Percentiles rank a stretch among this genome's conserved stretches.
Conservation (phyloP, 257 asterid species). For the Solanum arcanum region DNA sequence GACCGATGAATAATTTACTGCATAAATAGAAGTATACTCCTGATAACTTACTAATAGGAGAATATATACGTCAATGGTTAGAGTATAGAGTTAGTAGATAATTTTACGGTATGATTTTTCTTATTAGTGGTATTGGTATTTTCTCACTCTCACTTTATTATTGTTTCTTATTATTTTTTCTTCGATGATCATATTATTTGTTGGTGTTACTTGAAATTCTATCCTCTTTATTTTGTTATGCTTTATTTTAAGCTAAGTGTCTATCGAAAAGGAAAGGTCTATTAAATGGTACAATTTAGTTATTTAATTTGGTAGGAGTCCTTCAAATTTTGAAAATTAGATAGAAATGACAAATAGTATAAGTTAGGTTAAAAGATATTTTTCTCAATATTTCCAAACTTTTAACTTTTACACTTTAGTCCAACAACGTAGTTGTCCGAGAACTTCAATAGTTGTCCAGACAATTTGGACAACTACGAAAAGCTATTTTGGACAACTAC, state of each 20-base stretch:
- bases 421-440: too few species aligned
- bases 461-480: too few species aligned
- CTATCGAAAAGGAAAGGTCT: not conserved
- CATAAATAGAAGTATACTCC: not conserved
- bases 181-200: not conserved
- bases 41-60: rapidly evolving
- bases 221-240: not conserved
- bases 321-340: too few species aligned
- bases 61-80: not conserved
- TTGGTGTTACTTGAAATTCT: not conserved
- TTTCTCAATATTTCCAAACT: too few species aligned
- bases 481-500: too few species aligned
- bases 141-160: not conserved
- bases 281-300: too few species aligned
- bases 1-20: not conserved
- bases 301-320: too few species aligned
- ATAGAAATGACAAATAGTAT: too few species aligned
- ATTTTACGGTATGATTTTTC: rapidly evolving
- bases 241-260: not conserved
- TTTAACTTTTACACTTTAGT: too few species aligned
- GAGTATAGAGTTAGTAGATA: rapidly evolving
- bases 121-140: not conserved
- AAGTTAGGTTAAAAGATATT: too few species aligned
- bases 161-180: not conserved
- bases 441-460: too few species aligned